Evolutionary conservation across 768 basidiomycete species (phyloP).

Genomic region (Lentinula sp.): DNA sequence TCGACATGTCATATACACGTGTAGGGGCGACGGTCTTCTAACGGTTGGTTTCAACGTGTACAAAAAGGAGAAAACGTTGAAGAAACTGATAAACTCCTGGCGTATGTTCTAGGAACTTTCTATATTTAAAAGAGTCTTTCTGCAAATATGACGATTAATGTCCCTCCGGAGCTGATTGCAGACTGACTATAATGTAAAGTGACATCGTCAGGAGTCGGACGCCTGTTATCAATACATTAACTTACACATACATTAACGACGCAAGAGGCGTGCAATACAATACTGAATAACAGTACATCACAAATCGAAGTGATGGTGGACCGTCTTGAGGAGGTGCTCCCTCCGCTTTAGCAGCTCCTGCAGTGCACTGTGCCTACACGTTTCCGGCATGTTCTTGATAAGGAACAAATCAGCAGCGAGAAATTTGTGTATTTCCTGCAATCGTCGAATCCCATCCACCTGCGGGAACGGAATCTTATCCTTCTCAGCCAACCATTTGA

Average conservation of each 20-base stretch:
- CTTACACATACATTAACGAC: neutral
- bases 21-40: neutral
- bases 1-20: conserved; percentile 6
- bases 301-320: conserved; percentile 34
- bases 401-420: conserved; percentile 26
- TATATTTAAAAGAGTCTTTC: neutral
- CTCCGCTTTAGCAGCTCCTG: conserved; percentile 23
- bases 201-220: neutral
- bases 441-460: conserved; percentile 29
- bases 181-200: neutral
- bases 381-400: conserved; percentile 22
- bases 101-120: neutral
- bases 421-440: conserved; percentile 23
- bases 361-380: conserved; percentile 29
- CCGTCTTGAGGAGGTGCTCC: conserved; percentile 23
- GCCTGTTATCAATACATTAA: neutral
- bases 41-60: conserved; percentile 4
- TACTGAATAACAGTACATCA: conserved; percentile 1
- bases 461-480: conserved; percentile 17
- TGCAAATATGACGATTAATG: neutral
- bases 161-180: neutral
- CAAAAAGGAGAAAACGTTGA: too few species aligned
- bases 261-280: neutral
- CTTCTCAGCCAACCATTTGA: conserved; percentile 20
- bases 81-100: neutral